Conservation (phyloP, 768 basidiomycete genomes). For the Hygrophoropsis aurantiaca region DNA sequence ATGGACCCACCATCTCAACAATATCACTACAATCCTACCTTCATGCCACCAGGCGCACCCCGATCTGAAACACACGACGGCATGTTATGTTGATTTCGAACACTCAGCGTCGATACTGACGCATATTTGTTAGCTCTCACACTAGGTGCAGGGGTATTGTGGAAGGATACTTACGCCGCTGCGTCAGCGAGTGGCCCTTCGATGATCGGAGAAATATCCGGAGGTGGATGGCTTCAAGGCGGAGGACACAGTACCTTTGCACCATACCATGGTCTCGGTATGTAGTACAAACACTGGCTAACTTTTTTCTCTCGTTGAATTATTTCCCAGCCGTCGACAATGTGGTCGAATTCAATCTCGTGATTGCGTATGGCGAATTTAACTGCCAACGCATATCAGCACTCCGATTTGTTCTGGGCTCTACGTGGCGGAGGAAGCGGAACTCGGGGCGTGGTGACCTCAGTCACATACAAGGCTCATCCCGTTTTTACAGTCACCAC, state of each 20-base stretch:
- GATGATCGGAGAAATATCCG: slow-evolving; percentile 41
- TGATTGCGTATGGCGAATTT: slow-evolving; percentile 41
- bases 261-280: slow-evolving; percentile 44
- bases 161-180: slow-evolving; percentile 39
- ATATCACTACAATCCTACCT: slow-evolving; percentile 28
- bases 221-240: slow-evolving; percentile 49
- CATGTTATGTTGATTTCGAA: neutral
- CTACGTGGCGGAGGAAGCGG: no score
- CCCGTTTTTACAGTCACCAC: slow-evolving; percentile 31
- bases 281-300: no score
- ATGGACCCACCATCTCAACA: slow-evolving; percentile 38
- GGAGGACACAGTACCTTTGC: slow-evolving; percentile 47
- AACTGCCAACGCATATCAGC: slow-evolving; percentile 39
- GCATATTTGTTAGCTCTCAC: slow-evolving; percentile 21
- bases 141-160: slow-evolving; percentile 42
- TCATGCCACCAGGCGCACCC: slow-evolving; percentile 29
- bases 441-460: no score
- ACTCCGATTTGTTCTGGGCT: slow-evolving; percentile 52
- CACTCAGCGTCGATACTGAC: slow-evolving; percentile 11
- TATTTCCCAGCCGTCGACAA: neutral
- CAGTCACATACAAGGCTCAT: no score
- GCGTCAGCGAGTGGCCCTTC: slow-evolving; percentile 32
- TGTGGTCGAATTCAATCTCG: slow-evolving; percentile 41
- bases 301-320: neutral
- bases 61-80: slow-evolving; percentile 9